A percentile compares a stretch with the other conserved stretches of the same genome.
Conservation (phyloP, 257 asterid species). For the Rhazya stricta region DNA sequence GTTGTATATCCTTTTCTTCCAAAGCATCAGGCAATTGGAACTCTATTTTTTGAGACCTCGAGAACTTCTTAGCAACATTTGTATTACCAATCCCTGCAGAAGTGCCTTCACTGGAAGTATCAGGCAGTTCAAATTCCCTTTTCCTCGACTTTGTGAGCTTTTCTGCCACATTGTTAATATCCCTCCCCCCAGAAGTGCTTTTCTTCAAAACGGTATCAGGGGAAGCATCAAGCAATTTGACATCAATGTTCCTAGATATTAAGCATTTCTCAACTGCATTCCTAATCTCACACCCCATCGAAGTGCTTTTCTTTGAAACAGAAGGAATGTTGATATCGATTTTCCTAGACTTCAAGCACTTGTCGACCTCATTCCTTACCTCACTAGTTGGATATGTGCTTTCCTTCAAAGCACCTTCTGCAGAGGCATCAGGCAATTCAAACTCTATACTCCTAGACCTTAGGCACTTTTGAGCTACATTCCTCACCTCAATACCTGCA, state of each 20-base stretch:
- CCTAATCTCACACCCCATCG: not conserved
- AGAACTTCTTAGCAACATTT: not conserved
- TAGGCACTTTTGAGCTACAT: slow-evolving; percentile 11
- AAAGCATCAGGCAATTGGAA: not conserved
- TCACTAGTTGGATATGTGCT: slow-evolving; percentile 13
- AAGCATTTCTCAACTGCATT: not conserved
- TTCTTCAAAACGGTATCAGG: not conserved
- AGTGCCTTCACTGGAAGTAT: not conserved
- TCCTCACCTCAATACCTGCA: slow-evolving; percentile 5
- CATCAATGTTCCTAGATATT: not conserved
- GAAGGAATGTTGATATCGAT: not conserved
- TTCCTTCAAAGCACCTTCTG: not conserved
- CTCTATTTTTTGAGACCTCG: not conserved
- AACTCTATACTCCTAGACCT: slow-evolving; percentile 18
- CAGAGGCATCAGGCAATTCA: not conserved
- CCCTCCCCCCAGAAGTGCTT: slow-evolving; percentile 15
- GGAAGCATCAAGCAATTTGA: not conserved
- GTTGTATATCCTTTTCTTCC: not conserved
- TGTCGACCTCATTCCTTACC: not conserved
- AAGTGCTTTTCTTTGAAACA: not conserved
- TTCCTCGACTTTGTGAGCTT: not conserved
- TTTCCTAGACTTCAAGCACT: not conserved
- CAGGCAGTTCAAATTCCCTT: not conserved
- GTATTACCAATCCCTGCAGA: not conserved
- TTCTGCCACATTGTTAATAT: not conserved